Conservation (phyloP, 129 eudicot genomes). For the Calendula officinalis region DNA sequence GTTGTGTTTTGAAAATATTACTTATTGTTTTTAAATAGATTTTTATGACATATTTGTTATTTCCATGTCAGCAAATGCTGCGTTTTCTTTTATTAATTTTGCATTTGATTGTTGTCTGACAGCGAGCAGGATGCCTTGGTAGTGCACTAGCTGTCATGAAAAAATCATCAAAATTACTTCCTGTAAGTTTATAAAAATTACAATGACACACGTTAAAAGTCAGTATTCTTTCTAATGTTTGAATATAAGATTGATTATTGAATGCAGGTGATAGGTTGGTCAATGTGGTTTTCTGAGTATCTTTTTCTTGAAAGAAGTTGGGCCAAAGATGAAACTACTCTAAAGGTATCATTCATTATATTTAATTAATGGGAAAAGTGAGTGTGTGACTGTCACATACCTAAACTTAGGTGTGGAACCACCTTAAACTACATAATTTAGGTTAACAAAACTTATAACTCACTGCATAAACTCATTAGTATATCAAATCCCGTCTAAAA, state of each 20-base stretch:
- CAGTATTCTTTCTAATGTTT: too few relatives aligned
- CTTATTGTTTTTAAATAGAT: conserved; percentile 5
- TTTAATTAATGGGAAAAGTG: too few relatives aligned
- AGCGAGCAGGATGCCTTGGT: conserved; percentile 94
- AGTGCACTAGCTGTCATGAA: conserved; percentile 92
- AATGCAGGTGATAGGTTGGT: conserved; percentile 93
- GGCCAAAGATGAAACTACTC: conserved; percentile 83
- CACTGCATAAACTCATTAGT: too few relatives aligned
- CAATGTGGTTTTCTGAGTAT: conserved; percentile 99
- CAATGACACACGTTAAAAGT: background rate
- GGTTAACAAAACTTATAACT: too few relatives aligned
- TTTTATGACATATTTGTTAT: background rate
- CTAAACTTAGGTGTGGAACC: too few relatives aligned
- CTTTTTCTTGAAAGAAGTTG: conserved; percentile 95
- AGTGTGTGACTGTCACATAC: too few relatives aligned
- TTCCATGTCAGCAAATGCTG: conserved; percentile 6
- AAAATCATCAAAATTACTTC: conserved; percentile 86
- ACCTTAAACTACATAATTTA: too few relatives aligned
- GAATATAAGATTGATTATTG: conserved; percentile 1
- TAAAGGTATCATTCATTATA: conserved; percentile 51
- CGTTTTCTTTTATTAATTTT: conserved; percentile 5
- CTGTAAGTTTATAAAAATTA: conserved; percentile 56
- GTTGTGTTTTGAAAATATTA: conserved; percentile 4
- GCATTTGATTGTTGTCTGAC: conserved; percentile 35
- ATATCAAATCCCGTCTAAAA: too few relatives aligned